Evolutionary conservation across 441 rosid species (phyloP).

Genomic region (California macrophylla): DNA sequence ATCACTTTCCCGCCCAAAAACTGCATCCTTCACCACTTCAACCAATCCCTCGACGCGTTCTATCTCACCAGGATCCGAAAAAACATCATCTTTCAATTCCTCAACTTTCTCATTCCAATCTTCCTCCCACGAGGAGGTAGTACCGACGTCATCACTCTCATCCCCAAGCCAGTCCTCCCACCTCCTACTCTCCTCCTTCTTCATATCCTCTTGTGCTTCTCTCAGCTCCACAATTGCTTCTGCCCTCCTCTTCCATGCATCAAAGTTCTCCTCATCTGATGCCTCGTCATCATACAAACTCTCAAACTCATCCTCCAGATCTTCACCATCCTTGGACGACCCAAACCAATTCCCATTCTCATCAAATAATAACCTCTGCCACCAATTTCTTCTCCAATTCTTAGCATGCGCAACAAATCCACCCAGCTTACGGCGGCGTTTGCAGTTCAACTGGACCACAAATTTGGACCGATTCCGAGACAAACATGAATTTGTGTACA

Average conservation of each 20-base stretch:
- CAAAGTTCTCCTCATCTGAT: slow-evolving; percentile 59
- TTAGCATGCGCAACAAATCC: slow-evolving; percentile 47
- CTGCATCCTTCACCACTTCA: slow-evolving; percentile 53
- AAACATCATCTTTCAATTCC: slow-evolving; percentile 22
- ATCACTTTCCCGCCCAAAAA: slow-evolving; percentile 68
- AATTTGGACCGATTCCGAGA: slow-evolving; percentile 17
- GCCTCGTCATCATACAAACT: slow-evolving; percentile 34
- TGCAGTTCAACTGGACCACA: slow-evolving; percentile 19
- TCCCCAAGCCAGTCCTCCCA: slow-evolving; percentile 96
- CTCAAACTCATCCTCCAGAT: slow-evolving; percentile 36
- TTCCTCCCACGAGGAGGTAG: slow-evolving; percentile 37
- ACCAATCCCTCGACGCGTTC: slow-evolving; percentile 51
- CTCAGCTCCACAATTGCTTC: slow-evolving; percentile 88
- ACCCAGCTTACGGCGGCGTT: slow-evolving; percentile 27
- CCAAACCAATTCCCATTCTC: slow-evolving; percentile 89
- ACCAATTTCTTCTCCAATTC: slow-evolving; percentile 56
- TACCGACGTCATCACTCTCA: slow-evolving; percentile 25
- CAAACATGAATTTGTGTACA: slow-evolving; percentile 15
- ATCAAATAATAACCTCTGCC: slow-evolving; percentile 67
- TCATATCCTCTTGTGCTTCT: slow-evolving; percentile 68
- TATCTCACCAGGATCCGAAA: slow-evolving; percentile 32
- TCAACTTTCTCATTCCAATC: slow-evolving; percentile 32
- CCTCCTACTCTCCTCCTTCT: slow-evolving; percentile 57
- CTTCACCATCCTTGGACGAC: slow-evolving; percentile 51
- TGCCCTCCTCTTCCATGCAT: slow-evolving; percentile 87